These are phyloP conservation scores for Paracamarosporium sp. DNA, from an alignment of 2,329 filamentous ascomycete genomes.

Conservation along the genomic window DNA sequence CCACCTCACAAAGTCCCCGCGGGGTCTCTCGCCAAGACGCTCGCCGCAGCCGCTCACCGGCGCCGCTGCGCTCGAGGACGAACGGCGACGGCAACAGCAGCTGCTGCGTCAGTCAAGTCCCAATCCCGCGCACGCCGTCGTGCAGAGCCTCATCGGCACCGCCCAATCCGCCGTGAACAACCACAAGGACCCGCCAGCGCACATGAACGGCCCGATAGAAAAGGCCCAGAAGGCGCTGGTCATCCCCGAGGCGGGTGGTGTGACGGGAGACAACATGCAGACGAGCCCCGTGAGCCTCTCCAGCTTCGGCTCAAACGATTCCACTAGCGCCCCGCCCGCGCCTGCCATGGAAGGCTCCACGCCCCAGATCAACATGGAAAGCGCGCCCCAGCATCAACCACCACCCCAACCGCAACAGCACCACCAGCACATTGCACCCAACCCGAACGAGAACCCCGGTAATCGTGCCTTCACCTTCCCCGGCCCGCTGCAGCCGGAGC, in stretches of 20 bases:
- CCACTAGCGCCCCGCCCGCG: slow-evolving; percentile 52
- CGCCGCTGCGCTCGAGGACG: slow-evolving; percentile 56
- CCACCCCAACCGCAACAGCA: slow-evolving; percentile 23
- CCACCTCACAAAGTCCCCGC: slow-evolving; percentile 51
- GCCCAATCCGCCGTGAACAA: slow-evolving; percentile 50
- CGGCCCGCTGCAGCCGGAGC: slow-evolving; percentile 59
- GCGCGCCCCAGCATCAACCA: slow-evolving; percentile 47
- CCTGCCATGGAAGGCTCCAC: slow-evolving; percentile 59
- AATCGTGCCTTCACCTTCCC: slow-evolving; percentile 71
- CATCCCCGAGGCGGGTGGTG: slow-evolving; percentile 51
- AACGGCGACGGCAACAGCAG: slow-evolving; percentile 53
- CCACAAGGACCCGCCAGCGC: slow-evolving; percentile 51
- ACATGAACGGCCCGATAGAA: slow-evolving; percentile 57
- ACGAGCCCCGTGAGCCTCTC: slow-evolving; percentile 61
- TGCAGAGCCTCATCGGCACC: slow-evolving; percentile 53
- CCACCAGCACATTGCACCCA: slow-evolving; percentile 44
- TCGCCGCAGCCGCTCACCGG: slow-evolving; percentile 55
- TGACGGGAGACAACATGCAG: slow-evolving; percentile 55
- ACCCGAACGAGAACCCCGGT: slow-evolving; percentile 43
- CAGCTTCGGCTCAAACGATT: slow-evolving; percentile 62
- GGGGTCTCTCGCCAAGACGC: slow-evolving; percentile 48
- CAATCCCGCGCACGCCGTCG: slow-evolving; percentile 53
- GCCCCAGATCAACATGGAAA: slow-evolving; percentile 52
- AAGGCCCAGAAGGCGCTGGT: slow-evolving; percentile 57
- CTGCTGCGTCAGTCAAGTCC: slow-evolving; percentile 54